Conservation (phyloP, 495 filamentous ascomycete species). For the Cenococcum geophilum region DNA sequence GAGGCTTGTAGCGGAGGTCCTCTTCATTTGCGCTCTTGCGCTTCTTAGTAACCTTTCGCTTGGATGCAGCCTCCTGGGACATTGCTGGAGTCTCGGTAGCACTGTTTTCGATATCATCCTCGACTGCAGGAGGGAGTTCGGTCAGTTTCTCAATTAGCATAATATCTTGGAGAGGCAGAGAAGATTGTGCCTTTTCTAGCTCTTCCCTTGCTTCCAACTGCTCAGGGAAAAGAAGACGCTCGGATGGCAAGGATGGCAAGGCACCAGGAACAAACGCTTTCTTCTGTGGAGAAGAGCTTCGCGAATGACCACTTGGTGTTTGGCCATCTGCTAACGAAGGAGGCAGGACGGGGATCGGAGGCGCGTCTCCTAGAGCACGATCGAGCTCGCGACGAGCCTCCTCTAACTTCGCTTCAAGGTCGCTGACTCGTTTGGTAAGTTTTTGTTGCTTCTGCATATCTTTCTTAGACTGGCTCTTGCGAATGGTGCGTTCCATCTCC, state of each 20-base stretch:
- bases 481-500: slow-evolving; percentile 38
- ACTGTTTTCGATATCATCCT: background rate
- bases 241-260: slow-evolving; percentile 55
- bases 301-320: background rate
- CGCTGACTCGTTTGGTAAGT: slow-evolving; percentile 58
- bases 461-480: slow-evolving; percentile 51
- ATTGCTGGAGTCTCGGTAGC: background rate
- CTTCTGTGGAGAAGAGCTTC: slow-evolving; percentile 33
- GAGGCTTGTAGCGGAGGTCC: slow-evolving; percentile 28
- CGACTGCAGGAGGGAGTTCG: background rate
- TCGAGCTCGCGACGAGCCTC: slow-evolving; percentile 54
- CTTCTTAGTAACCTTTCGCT: slow-evolving; percentile 29
- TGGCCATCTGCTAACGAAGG: slow-evolving; percentile 29
- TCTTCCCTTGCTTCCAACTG: slow-evolving; percentile 12
- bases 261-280: slow-evolving; percentile 50
- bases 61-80: slow-evolving; percentile 1
- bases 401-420: slow-evolving; percentile 58
- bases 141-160: background rate
- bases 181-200: background rate
- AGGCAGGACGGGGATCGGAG: slow-evolving; percentile 34
- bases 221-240: slow-evolving; percentile 44
- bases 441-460: slow-evolving; percentile 58
- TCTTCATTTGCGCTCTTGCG: slow-evolving; percentile 28
- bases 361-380: slow-evolving; percentile 43
- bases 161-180: background rate